Evolutionary conservation across 345 rosid species (phyloP), one percentile per base, ranked within the genome.

Genomic region (Eucalyptus pauciflora): DNA sequence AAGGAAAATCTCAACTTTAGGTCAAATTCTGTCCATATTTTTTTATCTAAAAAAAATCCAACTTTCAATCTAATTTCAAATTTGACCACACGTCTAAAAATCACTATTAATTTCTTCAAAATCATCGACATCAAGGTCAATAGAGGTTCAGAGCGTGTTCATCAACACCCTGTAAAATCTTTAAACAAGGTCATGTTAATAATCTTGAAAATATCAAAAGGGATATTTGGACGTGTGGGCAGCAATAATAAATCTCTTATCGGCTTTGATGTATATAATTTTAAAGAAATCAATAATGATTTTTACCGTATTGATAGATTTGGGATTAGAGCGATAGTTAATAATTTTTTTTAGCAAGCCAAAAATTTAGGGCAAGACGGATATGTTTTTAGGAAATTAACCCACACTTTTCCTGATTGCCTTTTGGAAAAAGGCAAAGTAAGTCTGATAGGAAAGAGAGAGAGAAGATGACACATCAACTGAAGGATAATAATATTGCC

Each of bases 231-330:
- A 22, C 3, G 3, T 3, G 14, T 24, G n/a, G n/a, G 7, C 2
- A 8, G 58, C 13, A 8, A 22, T 58, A 25, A 27, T 60, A 25
- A 60, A 60, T 29, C 8, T 60, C n/a, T 60, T 25, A 60, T 25
- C 7, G 4, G 67, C 4, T 13, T 25, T 60, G 67, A 3, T 56
- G 62, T 24, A 22, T 22, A 22, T 56, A 56, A 56, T 22, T 56
- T 56, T 24, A 10, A 56, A 56, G 62, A 56, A 24, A 56, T 24
- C 1, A 2, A 3, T 56, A 24, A 10, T 24, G 29, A 56, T 9
- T 9, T 56, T 24, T 56, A 10, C 11, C 0, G 1, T 24, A 24
- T 0, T 1, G 5, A 13, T 15, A 56, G 13, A 56, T 56, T 56
- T 56, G 29, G 29, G 29, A 56, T 10, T 56, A 56, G 11, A 56